Evolutionary conservation across 768 basidiomycete genomes (phyloP), one percentile per base, ranked within the genome.

Genomic region (Xerocomellus chrysenteron): DNA sequence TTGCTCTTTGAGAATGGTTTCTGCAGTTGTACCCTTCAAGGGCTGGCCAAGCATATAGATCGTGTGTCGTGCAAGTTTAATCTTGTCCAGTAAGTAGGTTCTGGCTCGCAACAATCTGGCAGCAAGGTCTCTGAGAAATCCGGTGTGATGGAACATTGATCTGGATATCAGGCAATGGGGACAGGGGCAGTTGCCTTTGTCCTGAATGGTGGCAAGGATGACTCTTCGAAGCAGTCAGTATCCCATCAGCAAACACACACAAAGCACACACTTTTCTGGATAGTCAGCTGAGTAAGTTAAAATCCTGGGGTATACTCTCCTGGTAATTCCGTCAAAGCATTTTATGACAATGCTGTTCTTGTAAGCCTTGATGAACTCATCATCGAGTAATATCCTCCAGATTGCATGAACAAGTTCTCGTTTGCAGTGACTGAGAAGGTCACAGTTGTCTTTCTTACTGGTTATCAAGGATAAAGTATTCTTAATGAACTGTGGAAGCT

Each of bases 341-440:
- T 46, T 41, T 1, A 58, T 11, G 4, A 54, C 30, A 8, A 58
- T 45, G 9, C 52, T 32, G 26, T 58, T 35, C 14, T 45, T 14
- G 19, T 54, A 58, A 2, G 52, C 57, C 6, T 54, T 13, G 1
- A 58, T 2, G 13, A 58, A 58, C 0, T 54, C 30, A 1, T 54
- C 52, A 6, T 58, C 48, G 1, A 58, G n/a, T 12, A 58, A 8
- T 12, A 50, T 50, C 0, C 3, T 40, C 57, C 57, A 58, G 4
- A 58, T 9, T 0, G 52, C 48, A 10, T 58, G 57, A 3, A 58
- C 1, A 0, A 58, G 39, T 14, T 54, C 49, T 2, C 37, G 19
- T 8, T 54, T 58, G 45, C 57, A 58, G 12, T 58, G 39, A n/a
- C 16, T 40, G 17, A n/a, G 9, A 26, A 40, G 10, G 39, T 40